Evolutionary conservation across 306 rosid genomes (phyloP), one percentile per base, ranked within the genome.

Genomic region (Cicer judaicum): DNA sequence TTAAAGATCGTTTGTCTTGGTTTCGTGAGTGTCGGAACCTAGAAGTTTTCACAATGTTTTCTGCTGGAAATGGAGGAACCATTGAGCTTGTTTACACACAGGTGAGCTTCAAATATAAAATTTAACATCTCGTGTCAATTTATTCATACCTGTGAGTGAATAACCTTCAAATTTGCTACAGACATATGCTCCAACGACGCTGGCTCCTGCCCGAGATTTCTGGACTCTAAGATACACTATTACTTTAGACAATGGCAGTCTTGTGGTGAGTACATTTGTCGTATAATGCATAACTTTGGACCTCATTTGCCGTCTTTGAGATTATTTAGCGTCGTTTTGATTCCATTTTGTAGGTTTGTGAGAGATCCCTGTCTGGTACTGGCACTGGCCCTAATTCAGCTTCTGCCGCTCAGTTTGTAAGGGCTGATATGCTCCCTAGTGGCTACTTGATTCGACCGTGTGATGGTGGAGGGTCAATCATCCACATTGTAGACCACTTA

Each of bases 1-100:
- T 92, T 54, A 95, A 95, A 89, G 99, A 95, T 86, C 95, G 98
- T 78, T 87, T 90, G 84, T 90, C 97, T 67, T 95, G 99, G 99
- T 92, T 90, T 84, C 93, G 97, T 79, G 96, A 94, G 67, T 91
- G 98, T 87, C 98, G 96, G 88, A 94, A 87, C 88, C 96, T 90
- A 18, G 97, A 92, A 73, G 97, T 95, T 78, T 95, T 92, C 75
- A 95, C 99, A 19, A 83, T 88, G 93, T 89, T 95, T 67, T 91
- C 99, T 61, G 91, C 98, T 13, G 99, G 97, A 64, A 92, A 85
- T 83, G 98, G 98, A 11, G 98, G 98, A 69, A 90, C 92, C 71
- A 88, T 92, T 84, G 99, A 95, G 68, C 98, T 95, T 78, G 81
- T 92, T 40, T 92, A 95, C 85, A 90, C 96, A 14, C 99, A 95